These are phyloP conservation scores for Penicillium fuscoglaucum DNA, from an alignment of 2,329 filamentous ascomycete genomes.

Conservation along the genomic window DNA sequence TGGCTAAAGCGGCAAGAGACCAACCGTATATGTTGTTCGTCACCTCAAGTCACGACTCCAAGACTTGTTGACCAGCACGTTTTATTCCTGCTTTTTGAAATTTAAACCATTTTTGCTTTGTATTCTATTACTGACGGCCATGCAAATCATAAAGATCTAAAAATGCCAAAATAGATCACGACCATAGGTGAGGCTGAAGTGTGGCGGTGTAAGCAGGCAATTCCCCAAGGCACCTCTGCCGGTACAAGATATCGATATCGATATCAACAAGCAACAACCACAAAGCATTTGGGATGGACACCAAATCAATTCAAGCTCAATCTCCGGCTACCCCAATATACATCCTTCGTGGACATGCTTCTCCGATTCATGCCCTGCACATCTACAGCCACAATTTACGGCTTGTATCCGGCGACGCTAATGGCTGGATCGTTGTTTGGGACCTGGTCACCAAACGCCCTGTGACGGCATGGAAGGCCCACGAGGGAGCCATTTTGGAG, in stretches of 20 bases:
- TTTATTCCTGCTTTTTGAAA: not conserved
- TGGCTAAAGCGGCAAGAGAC: no score
- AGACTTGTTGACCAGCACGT: not conserved
- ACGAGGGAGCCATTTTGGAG: constrained; percentile 74
- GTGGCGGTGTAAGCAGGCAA: constrained; percentile 13
- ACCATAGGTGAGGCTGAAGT: not conserved
- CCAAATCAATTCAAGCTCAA: constrained; percentile 14
- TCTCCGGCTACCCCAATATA: constrained; percentile 61
- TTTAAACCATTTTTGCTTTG: not conserved
- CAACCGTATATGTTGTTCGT: not conserved
- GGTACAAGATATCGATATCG: not conserved
- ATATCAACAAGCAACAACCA: not conserved
- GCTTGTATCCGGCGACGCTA: constrained; percentile 82
- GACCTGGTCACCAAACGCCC: constrained; percentile 78
- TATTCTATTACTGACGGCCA: not conserved
- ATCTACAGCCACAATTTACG: constrained; percentile 74
- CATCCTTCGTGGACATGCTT: constrained; percentile 81
- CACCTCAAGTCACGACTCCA: not conserved
- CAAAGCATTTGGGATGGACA: constrained; percentile 7
- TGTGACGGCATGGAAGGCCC: constrained; percentile 81
- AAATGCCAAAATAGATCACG: not conserved
- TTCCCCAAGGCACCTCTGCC: not conserved
- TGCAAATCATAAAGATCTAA: not conserved
- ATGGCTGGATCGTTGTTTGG: constrained; percentile 88
- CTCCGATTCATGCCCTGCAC: constrained; percentile 73